Conservation (phyloP, 2,329 filamentous ascomycete genomes). For the Pseudocercospora vitis region DNA sequence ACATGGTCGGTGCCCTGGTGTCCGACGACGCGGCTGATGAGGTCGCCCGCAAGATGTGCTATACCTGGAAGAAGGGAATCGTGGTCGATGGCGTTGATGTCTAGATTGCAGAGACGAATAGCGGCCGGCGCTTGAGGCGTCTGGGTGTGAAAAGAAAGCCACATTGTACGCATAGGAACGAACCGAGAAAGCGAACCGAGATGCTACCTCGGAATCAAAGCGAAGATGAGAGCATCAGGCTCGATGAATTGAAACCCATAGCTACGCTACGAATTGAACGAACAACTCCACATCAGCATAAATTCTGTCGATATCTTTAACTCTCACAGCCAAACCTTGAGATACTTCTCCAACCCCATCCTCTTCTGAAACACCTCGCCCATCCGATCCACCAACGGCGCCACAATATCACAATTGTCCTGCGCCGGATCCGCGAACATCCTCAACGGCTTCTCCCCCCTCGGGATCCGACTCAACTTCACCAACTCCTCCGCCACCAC, state of each 20-base stretch:
- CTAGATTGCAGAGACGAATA: conserved; percentile 50
- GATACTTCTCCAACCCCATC: conserved; percentile 12
- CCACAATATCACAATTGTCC: conserved; percentile 11
- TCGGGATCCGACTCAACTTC: conserved; percentile 1
- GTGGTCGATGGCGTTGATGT: conserved; percentile 84
- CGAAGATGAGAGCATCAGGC: conserved; percentile 17
- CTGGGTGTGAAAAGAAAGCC: not conserved
- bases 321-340: conserved; percentile 10
- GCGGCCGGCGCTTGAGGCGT: conserved; percentile 4
- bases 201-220: conserved; percentile 24
- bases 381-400: conserved; percentile 9
- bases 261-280: conserved; percentile 19
- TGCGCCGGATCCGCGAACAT: conserved; percentile 12
- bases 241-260: conserved; percentile 10
- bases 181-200: conserved; percentile 14
- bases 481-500: conserved; percentile 18
- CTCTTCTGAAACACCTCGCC: conserved; percentile 12
- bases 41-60: conserved; percentile 73
- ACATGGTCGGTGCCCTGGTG: conserved; percentile 80
- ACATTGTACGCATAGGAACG: conserved; percentile 18
- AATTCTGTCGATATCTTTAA: too few relatives aligned
- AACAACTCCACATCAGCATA: too few relatives aligned
- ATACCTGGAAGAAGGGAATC: conserved; percentile 81
- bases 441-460: conserved; percentile 19
- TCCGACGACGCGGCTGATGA: conserved; percentile 74